phyloP scores from a whole-genome alignment of 345 rosid genomes.

The Dipteronia sinensis region DNA sequence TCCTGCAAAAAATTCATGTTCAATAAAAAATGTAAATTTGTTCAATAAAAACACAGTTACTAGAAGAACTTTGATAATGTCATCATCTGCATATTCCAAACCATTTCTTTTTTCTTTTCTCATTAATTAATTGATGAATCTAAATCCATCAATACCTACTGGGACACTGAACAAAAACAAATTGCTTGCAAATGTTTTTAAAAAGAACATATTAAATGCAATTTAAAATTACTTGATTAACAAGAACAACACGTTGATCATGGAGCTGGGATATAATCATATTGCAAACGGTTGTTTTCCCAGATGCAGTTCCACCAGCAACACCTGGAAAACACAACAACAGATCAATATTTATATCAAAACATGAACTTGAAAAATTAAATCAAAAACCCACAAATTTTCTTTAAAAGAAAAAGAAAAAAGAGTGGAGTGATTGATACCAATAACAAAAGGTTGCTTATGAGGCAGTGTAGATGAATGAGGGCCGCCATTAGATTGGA shows the following conservation, averaged over 20 bases:
- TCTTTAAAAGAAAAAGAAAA: no score
- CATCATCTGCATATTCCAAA: background rate
- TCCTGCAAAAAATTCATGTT: slow-evolving; percentile 43
- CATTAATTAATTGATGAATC: background rate
- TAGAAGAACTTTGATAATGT: background rate
- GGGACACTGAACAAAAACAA: background rate
- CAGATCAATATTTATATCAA: no score
- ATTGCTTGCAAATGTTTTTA: no score
- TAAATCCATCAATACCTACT: background rate
- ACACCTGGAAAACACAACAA: slow-evolving; percentile 49
- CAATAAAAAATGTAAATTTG: background rate
- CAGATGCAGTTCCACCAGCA: slow-evolving; percentile 92
- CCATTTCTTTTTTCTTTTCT: background rate
- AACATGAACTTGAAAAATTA: background rate
- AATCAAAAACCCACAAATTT: background rate
- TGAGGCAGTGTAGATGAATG: slow-evolving; percentile 35
- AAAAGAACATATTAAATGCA: background rate
- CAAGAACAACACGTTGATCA: slow-evolving; percentile 78
- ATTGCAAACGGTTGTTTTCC: slow-evolving; percentile 92
- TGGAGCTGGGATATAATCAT: slow-evolving; percentile 91
- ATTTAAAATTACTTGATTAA: slow-evolving; percentile 61
- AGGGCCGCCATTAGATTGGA: slow-evolving; percentile 29
- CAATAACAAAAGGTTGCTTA: slow-evolving; percentile 81
- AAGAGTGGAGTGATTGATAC: slow-evolving; percentile 26
- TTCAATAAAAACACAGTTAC: background rate